These are phyloP conservation scores for Paramyrothecium sp. DNA, from an alignment of 2,329 filamentous ascomycete species.

Conservation along the genomic window DNA sequence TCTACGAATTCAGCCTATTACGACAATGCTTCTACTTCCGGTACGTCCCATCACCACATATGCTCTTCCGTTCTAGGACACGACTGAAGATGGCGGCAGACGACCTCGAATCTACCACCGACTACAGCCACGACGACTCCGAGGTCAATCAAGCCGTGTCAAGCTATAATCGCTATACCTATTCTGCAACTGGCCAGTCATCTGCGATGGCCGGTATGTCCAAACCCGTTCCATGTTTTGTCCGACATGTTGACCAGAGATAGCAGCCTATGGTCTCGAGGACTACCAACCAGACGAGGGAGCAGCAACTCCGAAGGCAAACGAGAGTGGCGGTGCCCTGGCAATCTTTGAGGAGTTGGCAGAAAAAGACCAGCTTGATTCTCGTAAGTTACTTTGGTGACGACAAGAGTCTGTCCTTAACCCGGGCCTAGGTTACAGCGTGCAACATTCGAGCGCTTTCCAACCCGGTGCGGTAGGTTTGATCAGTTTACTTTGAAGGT, in stretches of 20 bases:
- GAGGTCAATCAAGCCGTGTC: too few relatives aligned
- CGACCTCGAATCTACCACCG: too few relatives aligned
- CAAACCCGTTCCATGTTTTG: neutral
- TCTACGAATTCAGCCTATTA: too few relatives aligned
- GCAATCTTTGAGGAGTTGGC: slow-evolving; percentile 15
- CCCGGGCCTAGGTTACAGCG: slow-evolving; percentile 32
- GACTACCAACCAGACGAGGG: slow-evolving; percentile 23
- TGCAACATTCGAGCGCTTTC: slow-evolving; percentile 37
- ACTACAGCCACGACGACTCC: too few relatives aligned
- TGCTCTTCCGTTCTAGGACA: too few relatives aligned
- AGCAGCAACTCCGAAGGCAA: slow-evolving; percentile 16
- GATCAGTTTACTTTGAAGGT: neutral
- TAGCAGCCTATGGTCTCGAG: slow-evolving; percentile 1
- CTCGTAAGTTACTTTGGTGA: slow-evolving; percentile 25
- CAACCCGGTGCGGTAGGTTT: slow-evolving; percentile 37
- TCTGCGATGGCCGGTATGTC: slow-evolving; percentile 15
- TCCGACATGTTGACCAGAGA: neutral
- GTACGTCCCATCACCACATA: too few relatives aligned
- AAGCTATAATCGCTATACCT: too few relatives aligned
- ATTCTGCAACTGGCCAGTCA: slow-evolving; percentile 5
- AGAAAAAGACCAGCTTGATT: slow-evolving; percentile 27
- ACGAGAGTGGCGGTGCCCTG: neutral
- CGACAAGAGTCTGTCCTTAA: neutral
- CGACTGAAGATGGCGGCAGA: too few relatives aligned
- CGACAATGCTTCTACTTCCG: too few relatives aligned